These are phyloP conservation scores for Microstroma glucosiphilum DNA, from an alignment of 1,284 basidiomycete species.

Conservation along the genomic window DNA sequence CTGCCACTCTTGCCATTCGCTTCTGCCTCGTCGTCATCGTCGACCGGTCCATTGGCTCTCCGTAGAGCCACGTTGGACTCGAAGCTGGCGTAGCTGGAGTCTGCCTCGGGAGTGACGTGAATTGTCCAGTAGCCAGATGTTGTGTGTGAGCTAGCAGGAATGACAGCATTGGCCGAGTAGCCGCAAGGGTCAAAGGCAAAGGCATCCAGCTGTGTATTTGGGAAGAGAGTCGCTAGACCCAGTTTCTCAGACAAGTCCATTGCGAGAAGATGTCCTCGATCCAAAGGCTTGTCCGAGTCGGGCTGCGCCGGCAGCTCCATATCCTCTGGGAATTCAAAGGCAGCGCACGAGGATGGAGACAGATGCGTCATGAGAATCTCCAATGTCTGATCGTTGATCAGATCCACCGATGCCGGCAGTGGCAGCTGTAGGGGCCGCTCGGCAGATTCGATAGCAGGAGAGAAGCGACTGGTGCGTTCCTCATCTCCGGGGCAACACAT, in stretches of 20 bases:
- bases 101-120: constrained; percentile 95
- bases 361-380: constrained; percentile 98
- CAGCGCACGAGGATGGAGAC: constrained; percentile 65
- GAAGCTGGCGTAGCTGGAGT: constrained; percentile 95
- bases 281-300: constrained; percentile 13
- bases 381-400: constrained; percentile 72
- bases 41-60: constrained; percentile 21
- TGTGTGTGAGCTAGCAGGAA: constrained; percentile 23
- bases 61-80: constrained; percentile 89
- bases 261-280: constrained; percentile 60
- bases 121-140: constrained; percentile 76
- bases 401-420: constrained; percentile 13
- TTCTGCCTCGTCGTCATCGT: background rate
- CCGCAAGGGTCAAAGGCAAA: constrained; percentile 95
- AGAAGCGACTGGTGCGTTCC: constrained; percentile 30
- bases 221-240: constrained; percentile 80
- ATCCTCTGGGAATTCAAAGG: constrained; percentile 65
- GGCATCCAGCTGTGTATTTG: constrained; percentile 76
- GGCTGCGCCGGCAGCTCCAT: constrained; percentile 14
- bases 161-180: constrained; percentile 87
- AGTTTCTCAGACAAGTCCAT: constrained; percentile 64
- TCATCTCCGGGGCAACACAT: constrained; percentile 36
- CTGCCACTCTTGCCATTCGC: constrained; percentile 13
- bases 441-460: constrained; percentile 34
- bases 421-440: constrained; percentile 32